Conservation (phyloP, 441 rosid species). For the Croton setiger region DNA sequence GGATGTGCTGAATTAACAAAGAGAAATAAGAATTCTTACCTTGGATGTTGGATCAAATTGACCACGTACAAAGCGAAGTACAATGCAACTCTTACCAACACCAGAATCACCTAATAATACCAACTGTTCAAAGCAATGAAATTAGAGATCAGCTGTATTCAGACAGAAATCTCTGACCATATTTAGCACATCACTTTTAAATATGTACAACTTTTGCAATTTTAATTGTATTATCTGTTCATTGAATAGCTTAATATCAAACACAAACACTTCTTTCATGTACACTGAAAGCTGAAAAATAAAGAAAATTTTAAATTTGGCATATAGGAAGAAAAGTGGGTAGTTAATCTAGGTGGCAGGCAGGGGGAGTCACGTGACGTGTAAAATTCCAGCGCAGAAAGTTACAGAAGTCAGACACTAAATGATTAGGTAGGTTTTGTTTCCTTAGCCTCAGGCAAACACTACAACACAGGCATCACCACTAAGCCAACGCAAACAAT, state of each 20-base stretch:
- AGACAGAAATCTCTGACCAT: not conserved
- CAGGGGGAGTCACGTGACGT: not conserved
- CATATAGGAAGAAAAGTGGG: not conserved
- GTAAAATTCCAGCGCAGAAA: not conserved
- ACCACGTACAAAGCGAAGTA: conserved; percentile 96
- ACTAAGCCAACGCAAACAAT: no score
- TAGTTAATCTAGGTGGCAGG: not conserved
- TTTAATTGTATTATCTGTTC: not conserved
- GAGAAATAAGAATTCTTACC: conserved; percentile 35
- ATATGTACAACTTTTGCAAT: not conserved
- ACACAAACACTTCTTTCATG: not conserved
- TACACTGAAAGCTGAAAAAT: not conserved
- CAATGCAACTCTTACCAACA: conserved; percentile 98
- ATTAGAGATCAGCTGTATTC: conserved; percentile 20
- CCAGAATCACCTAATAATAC: conserved; percentile 97
- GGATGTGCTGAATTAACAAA: not conserved
- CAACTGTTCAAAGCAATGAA: conserved; percentile 44
- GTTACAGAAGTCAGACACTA: not conserved
- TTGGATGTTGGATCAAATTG: conserved; percentile 98
- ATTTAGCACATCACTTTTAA: not conserved
- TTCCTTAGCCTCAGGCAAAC: no score
- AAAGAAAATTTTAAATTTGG: not conserved
- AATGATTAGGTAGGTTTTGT: not conserved
- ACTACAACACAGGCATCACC: no score
- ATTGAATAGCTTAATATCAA: not conserved